These are phyloP conservation scores for Paecilomyces variotii DNA, from an alignment of 2,329 filamentous ascomycete species.

Conservation along the genomic window DNA sequence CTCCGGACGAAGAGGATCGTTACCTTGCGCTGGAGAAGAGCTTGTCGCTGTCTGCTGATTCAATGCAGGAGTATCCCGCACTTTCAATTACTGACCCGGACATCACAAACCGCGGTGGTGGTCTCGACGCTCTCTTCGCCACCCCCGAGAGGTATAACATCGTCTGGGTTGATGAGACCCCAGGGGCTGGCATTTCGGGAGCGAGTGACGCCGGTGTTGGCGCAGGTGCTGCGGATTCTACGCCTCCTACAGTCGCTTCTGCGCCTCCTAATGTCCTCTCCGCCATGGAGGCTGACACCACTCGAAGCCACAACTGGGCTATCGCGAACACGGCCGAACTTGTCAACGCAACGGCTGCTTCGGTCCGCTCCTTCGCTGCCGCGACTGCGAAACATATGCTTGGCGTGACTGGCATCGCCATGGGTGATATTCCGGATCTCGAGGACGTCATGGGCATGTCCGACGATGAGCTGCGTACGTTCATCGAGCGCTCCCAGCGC, in stretches of 20 bases:
- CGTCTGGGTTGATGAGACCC: constrained; percentile 34
- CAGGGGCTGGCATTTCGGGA: constrained; percentile 16
- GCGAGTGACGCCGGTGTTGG: constrained; percentile 15
- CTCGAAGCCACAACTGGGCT: constrained; percentile 29
- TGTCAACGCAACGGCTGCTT: constrained; percentile 26
- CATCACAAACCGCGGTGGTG: constrained; percentile 36
- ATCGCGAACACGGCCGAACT: constrained; percentile 27
- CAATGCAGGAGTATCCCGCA: constrained; percentile 31
- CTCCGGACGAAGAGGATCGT: constrained; percentile 37
- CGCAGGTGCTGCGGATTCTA: constrained; percentile 13
- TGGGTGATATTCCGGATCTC: constrained; percentile 25
- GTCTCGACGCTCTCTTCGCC: constrained; percentile 37
- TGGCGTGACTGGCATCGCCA: constrained; percentile 21
- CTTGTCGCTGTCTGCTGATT: constrained; percentile 20
- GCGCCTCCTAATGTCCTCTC: constrained; percentile 30
- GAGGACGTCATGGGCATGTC: constrained; percentile 37
- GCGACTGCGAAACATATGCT: constrained; percentile 31
- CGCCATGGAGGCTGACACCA: constrained; percentile 31
- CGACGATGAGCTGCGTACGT: constrained; percentile 30
- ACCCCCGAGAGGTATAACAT: constrained; percentile 39
- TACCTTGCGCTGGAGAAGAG: constrained; percentile 38
- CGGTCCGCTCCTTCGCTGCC: constrained; percentile 27
- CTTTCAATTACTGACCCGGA: constrained; percentile 31
- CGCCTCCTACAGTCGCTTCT: constrained; percentile 10
- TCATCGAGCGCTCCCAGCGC: constrained; percentile 39